A percentile compares a stretch with the other conserved stretches of the same genome.
Conservation (phyloP, 2,329 filamentous ascomycete species). For the Fusarium heterosporum region DNA sequence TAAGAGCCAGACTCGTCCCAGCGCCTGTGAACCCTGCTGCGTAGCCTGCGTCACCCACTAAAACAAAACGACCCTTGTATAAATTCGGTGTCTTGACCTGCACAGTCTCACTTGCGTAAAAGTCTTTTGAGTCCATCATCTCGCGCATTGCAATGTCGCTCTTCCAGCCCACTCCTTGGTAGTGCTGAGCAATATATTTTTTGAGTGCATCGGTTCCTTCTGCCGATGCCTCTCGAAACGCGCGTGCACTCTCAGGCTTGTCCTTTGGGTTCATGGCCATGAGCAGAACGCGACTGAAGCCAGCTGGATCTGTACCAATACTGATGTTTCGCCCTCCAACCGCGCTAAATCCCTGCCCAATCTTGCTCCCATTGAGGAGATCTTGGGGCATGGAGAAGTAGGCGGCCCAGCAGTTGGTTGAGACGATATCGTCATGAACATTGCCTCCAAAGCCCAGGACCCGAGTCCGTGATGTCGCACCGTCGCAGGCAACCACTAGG, state of each 20-base stretch:
- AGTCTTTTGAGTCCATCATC: constrained; percentile 54
- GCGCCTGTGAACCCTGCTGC: constrained; percentile 60
- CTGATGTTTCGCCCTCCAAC: constrained; percentile 54
- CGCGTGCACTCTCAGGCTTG: constrained; percentile 42
- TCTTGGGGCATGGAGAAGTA: constrained; percentile 57
- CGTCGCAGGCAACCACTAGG: constrained; percentile 19
- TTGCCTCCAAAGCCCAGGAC: constrained; percentile 10
- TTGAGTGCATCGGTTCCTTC: constrained; percentile 48
- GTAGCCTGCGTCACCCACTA: constrained; percentile 64
- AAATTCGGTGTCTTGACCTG: constrained; percentile 57
- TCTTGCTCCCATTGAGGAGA: constrained; percentile 52
- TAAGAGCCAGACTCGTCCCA: constrained; percentile 59
- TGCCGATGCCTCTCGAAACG: constrained; percentile 56
- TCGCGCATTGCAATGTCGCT: constrained; percentile 50
- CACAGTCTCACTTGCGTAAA: constrained; percentile 59
- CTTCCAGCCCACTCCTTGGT: constrained; percentile 61
- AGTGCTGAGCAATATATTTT: constrained; percentile 53
- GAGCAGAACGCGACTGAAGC: constrained; percentile 49
- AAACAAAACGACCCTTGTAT: constrained; percentile 57
- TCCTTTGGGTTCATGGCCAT: constrained; percentile 52
- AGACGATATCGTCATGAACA: constrained; percentile 4
- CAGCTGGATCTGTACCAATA: constrained; percentile 50
- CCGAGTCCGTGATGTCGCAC: constrained; percentile 16
- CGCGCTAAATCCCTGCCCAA: constrained; percentile 54
- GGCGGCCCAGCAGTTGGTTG: constrained; percentile 54